A percentile compares a stretch with the other conserved stretches of the same genome.
Evolutionary conservation across 306 rosid genomes (phyloP).

Genomic region (cucumber (Cucumis sativus)): DNA sequence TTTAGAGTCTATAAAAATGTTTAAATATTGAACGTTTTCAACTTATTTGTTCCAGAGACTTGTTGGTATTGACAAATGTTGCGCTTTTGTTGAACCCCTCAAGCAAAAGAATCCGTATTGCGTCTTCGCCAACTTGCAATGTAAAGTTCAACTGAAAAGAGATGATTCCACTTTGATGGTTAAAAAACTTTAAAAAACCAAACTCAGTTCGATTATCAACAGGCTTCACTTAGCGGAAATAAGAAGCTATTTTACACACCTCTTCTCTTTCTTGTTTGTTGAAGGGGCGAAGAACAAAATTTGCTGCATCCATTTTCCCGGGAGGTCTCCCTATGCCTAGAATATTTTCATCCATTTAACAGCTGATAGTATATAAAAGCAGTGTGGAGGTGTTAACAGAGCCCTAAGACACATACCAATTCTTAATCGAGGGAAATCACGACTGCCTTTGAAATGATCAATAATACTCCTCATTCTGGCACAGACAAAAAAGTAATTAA

Average conservation of each 20-base stretch:
- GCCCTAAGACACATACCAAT: constrained; percentile 35
- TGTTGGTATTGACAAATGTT: constrained; percentile 37
- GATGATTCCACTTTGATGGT: not conserved
- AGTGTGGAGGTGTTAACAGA: not conserved
- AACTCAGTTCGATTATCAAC: not conserved
- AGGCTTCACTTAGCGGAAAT: not conserved
- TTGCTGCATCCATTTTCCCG: constrained; percentile 58
- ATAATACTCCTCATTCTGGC: constrained; percentile 82
- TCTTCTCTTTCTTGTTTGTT: constrained; percentile 66
- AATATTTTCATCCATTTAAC: not conserved
- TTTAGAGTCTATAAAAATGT: not conserved
- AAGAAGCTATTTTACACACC: constrained; percentile 20
- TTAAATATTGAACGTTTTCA: not conserved
- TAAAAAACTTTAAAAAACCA: not conserved
- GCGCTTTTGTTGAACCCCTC: constrained; percentile 75
- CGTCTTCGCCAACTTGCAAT: constrained; percentile 57
- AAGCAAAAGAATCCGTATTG: constrained; percentile 64
- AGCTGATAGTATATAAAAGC: not conserved
- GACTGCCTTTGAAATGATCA: constrained; percentile 71
- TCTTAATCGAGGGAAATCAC: constrained; percentile 69
- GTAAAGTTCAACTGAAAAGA: constrained; percentile 63
- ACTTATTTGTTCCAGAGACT: constrained; percentile 36
- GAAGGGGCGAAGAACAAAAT: constrained; percentile 72
- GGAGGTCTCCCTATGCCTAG: constrained; percentile 49
- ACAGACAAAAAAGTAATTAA: constrained; percentile 1